Evolutionary conservation across 306 rosid species (phyloP).

Genomic region (Rosa persica): DNA sequence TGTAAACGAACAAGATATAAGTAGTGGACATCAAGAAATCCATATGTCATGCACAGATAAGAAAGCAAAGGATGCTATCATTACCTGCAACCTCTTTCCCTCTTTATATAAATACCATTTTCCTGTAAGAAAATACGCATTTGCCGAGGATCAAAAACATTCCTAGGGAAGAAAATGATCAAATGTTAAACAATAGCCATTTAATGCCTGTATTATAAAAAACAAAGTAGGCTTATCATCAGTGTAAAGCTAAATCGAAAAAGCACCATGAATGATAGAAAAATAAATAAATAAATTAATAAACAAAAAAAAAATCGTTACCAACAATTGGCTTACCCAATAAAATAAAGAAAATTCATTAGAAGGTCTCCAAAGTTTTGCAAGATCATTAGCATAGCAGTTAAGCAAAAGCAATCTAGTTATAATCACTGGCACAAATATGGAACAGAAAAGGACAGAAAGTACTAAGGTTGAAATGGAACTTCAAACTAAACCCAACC

Average conservation of each 20-base stretch:
- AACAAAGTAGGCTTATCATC: neutral
- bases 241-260: constrained; percentile 21
- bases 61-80: constrained; percentile 21
- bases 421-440: constrained; percentile 23
- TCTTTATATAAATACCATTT: constrained; percentile 87
- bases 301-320: neutral
- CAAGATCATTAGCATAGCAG: constrained; percentile 22
- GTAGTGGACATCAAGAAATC: constrained; percentile 15
- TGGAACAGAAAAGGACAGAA: constrained; percentile 11
- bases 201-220: too few relatives aligned
- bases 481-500: constrained; percentile 7
- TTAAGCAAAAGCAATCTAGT: neutral
- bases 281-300: constrained; percentile 14
- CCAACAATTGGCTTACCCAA: constrained; percentile 67
- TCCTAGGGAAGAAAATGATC: constrained; percentile 45
- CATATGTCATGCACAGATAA: constrained; percentile 5
- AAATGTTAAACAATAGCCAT: neutral
- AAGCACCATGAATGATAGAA: constrained; percentile 5
- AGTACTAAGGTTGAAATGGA: constrained; percentile 8
- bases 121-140: constrained; percentile 93
- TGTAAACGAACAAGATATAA: constrained; percentile 37
- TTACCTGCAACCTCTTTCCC: constrained; percentile 98
- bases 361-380: constrained; percentile 89
- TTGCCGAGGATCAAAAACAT: constrained; percentile 94
- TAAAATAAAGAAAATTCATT: constrained; percentile 87